Percentiles rank a stretch among this genome's conserved stretches.
These are phyloP conservation scores for Monosporascus sp. DNA, from an alignment of 2,329 filamentous ascomycete species.

Conservation along the genomic window DNA sequence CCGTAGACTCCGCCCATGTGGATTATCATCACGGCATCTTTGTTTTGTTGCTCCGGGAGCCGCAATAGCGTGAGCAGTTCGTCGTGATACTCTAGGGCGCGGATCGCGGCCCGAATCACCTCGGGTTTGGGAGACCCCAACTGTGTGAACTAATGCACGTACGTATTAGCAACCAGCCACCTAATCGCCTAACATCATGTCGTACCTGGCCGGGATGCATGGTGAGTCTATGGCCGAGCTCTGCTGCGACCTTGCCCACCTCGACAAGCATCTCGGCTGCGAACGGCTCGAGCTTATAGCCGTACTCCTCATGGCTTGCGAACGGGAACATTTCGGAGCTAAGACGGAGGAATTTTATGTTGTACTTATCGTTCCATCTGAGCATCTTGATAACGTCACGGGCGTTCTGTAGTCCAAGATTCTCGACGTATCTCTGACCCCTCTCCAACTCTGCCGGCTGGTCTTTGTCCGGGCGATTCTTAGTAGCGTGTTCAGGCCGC, in stretches of 20 bases:
- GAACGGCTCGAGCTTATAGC: constrained; percentile 79
- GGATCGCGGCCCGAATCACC: constrained; percentile 70
- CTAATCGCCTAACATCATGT: not conserved
- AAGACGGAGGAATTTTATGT: constrained; percentile 86
- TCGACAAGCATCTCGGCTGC: constrained; percentile 72
- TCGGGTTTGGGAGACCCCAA: constrained; percentile 74
- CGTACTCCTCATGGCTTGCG: constrained; percentile 80
- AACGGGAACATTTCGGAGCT: constrained; percentile 98
- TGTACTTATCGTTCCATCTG: constrained; percentile 85
- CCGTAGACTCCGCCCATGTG: constrained; percentile 91
- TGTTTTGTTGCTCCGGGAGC: constrained; percentile 70
- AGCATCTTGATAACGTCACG: constrained; percentile 80
- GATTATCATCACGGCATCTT: constrained; percentile 88
- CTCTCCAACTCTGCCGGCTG: constrained; percentile 60
- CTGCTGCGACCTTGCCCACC: constrained; percentile 68
- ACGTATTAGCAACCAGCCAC: constrained; percentile 4
- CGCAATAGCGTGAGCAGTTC: constrained; percentile 75
- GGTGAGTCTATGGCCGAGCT: constrained; percentile 78
- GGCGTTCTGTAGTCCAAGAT: constrained; percentile 74
- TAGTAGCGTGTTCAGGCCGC: constrained; percentile 73
- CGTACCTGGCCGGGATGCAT: constrained; percentile 76
- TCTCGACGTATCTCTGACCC: constrained; percentile 69
- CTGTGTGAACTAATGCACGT: constrained; percentile 65
- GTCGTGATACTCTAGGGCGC: constrained; percentile 83
- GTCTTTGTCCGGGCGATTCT: constrained; percentile 76